Conservation (phyloP, 352 stramenopile species). For the Globisporangium echinulatum region DNA sequence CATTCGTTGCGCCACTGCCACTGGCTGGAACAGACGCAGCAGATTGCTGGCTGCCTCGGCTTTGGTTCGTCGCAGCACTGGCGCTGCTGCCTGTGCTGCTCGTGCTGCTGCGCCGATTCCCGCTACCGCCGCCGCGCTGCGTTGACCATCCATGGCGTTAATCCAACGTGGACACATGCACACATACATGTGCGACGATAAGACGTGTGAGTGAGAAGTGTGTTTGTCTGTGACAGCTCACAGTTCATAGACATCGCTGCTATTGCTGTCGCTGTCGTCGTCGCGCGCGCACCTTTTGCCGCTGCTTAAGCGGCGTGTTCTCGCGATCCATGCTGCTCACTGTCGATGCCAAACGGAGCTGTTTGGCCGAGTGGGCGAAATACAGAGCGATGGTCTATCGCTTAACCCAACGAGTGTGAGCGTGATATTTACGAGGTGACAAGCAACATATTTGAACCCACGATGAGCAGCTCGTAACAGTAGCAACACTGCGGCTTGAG, state of each 20-base stretch:
- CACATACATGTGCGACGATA: neutral
- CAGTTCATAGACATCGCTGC: neutral
- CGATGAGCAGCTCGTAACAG: too few species aligned
- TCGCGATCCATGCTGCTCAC: slow-evolving; percentile 56
- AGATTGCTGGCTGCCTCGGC: neutral
- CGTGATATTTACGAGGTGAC: too few species aligned
- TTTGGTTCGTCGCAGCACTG: neutral
- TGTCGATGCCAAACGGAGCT: too few species aligned
- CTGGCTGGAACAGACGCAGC: neutral
- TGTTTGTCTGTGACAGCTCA: neutral
- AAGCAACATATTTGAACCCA: too few species aligned
- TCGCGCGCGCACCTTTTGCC: slow-evolving; percentile 41
- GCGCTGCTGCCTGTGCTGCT: slow-evolving; percentile 9
- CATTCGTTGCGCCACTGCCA: neutral
- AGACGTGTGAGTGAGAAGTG: too few species aligned
- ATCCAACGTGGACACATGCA: neutral
- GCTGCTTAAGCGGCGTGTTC: slow-evolving; percentile 68
- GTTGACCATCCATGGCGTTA: neutral
- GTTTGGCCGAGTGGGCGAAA: too few species aligned
- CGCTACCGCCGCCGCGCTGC: slow-evolving; percentile 19
- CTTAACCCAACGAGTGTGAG: too few species aligned
- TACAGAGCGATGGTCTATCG: too few species aligned
- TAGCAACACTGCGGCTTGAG: too few species aligned
- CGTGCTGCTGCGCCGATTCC: slow-evolving; percentile 17
- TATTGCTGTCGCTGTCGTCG: too few species aligned